These are phyloP conservation scores for Corynascus novoguineensis DNA, from an alignment of 495 filamentous ascomycete genomes.

Conservation along the genomic window DNA sequence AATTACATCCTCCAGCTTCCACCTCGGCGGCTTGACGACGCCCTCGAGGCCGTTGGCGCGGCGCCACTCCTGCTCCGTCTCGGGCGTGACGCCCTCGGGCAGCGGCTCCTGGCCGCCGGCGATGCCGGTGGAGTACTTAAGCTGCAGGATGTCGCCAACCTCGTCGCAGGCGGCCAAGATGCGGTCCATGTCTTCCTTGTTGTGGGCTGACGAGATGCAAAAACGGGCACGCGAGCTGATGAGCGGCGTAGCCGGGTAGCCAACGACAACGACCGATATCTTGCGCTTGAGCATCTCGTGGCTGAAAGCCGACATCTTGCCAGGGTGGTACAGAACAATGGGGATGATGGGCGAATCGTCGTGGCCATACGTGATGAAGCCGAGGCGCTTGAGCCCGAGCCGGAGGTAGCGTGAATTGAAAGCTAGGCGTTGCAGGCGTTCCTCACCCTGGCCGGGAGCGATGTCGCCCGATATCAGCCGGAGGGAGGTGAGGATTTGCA, in stretches of 20 bases:
- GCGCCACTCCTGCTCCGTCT: conserved; percentile 67
- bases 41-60: conserved; percentile 50
- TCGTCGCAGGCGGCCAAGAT: conserved; percentile 86
- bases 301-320: conserved; percentile 95
- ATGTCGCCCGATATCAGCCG: conserved; percentile 85
- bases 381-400: conserved; percentile 91
- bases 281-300: conserved; percentile 97
- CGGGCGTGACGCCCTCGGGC: conserved; percentile 59
- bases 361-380: conserved; percentile 93
- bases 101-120: conserved; percentile 78
- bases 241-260: conserved; percentile 94
- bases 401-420: conserved; percentile 99
- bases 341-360: conserved; percentile 98
- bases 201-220: conserved; percentile 93
- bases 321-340: conserved; percentile 88
- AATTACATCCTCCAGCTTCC: conserved; percentile 76
- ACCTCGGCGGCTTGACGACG: conserved; percentile 63
- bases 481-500: conserved; percentile 80
- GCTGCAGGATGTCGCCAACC: conserved; percentile 82
- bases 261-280: conserved; percentile 97
- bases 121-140: conserved; percentile 93
- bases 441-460: conserved; percentile 85
- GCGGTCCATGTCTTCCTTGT: conserved; percentile 94
- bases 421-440: conserved; percentile 89
- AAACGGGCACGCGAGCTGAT: conserved; percentile 91